These are phyloP conservation scores for Colletotrichum phormii DNA, from an alignment of 2,329 filamentous ascomycete species.

Conservation along the genomic window DNA sequence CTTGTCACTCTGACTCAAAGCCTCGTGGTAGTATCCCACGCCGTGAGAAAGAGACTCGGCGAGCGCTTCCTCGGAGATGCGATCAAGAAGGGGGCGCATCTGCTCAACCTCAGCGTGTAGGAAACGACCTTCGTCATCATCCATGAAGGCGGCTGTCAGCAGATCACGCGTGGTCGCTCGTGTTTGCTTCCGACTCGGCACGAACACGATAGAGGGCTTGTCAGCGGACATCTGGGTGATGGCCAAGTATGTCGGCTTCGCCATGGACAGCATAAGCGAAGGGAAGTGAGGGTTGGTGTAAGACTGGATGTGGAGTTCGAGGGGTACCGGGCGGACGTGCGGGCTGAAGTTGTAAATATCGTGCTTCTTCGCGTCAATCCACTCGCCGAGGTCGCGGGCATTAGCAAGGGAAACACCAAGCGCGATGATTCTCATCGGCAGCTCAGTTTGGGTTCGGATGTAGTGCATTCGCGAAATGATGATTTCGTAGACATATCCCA, in stretches of 20 bases:
- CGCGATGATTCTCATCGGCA: constrained; percentile 86
- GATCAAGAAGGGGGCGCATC: constrained; percentile 82
- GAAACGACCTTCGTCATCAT: constrained; percentile 94
- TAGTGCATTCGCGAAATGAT: constrained; percentile 98
- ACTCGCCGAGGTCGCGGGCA: constrained; percentile 93
- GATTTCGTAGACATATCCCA: constrained; percentile 93
- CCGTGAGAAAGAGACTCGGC: constrained; percentile 93
- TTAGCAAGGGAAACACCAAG: constrained; percentile 93
- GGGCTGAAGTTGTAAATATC: constrained; percentile 99
- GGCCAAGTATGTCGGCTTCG: constrained; percentile 90
- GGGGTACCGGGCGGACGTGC: constrained; percentile 85
- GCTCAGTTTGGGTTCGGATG: constrained; percentile 88
- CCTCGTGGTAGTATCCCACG: constrained; percentile 97
- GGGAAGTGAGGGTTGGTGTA: constrained; percentile 97
- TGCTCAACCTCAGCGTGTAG: constrained; percentile 86
- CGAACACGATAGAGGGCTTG: constrained; percentile 91
- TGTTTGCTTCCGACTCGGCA: constrained; percentile 93
- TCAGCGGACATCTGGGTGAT: constrained; percentile 89
- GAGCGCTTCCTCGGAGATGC: constrained; percentile 86
- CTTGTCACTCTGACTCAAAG: constrained; percentile 88
- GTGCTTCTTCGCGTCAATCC: constrained; percentile 98
- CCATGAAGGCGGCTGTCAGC: constrained; percentile 85
- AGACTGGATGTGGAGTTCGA: constrained; percentile 95
- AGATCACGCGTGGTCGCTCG: constrained; percentile 88
- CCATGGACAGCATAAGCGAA: constrained; percentile 98